Evolutionary conservation across 768 basidiomycete species (phyloP), one percentile per base, ranked within the genome.

Genomic region (Amanita inopinata): DNA sequence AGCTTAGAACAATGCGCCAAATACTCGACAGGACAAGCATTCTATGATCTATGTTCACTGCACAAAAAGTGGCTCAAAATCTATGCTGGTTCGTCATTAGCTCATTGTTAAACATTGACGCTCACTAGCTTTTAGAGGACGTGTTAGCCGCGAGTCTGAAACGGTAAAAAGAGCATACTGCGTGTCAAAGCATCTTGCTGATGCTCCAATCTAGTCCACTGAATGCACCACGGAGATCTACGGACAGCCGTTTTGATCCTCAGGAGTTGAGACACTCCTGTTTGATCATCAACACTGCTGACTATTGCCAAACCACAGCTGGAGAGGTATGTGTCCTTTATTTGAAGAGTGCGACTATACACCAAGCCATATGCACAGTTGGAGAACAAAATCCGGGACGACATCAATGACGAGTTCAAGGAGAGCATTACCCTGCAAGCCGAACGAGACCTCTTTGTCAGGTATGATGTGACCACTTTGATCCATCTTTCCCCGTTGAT

Each of bases 1-100:
- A 92, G 83, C 43, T 64, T 99, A 25, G 96, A 98, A 40, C 88
- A 92, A 55, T 97, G 94, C 54, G 83, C 88, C 2, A 92, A 87
- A 54, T 67, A 96, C 3, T 92, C 88, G 7, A 88, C 81, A 0
- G 84, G 87, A 0, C 78, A 83, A 46, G 75, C 91, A 3, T 62
- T 99, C 48, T 84, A 79, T 57, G 90, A 94, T 51, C 58, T 99
- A 25, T 78, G 76, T 41, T 71, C 67, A 12, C 61, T 99, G 28
- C 89, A 90, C 55, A 89, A 81, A 58, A 98, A 97, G 58, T 98
- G 94, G 93, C 63, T 99, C 24, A 75, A 78, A 51, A 79, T 92
- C 32, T 99, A 94, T 64, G 92, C 94, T 36, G 89, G 90, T 87
- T 12, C 24, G 70, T 62, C 7, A 41, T 9, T 48, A 27, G 14